A percentile compares a stretch with the other conserved stretches of the same genome.
phyloP scores from a whole-genome alignment of 2,329 filamentous ascomycete species.

The Fusarium transvaalense region DNA sequence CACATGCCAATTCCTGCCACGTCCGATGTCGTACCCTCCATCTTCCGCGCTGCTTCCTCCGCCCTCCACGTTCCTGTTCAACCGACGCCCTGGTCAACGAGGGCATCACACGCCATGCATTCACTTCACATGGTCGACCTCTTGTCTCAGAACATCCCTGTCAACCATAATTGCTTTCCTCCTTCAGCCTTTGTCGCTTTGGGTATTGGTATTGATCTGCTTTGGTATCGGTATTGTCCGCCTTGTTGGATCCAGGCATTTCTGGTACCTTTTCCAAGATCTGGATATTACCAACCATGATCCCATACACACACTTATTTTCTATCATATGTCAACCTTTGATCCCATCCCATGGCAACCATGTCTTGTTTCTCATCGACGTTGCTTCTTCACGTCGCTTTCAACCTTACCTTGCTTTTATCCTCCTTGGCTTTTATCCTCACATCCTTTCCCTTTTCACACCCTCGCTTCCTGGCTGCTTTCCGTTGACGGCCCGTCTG shows the following conservation, averaged over 20 bases:
- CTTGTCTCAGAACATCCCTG: constrained; percentile 38
- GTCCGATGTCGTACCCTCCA: constrained; percentile 43
- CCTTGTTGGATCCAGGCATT: constrained; percentile 35
- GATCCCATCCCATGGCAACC: constrained; percentile 33
- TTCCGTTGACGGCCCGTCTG: constrained; percentile 46
- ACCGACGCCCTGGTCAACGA: constrained; percentile 38
- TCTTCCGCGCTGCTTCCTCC: constrained; percentile 27
- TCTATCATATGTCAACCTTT: constrained; percentile 39
- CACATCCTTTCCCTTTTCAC: constrained; percentile 39
- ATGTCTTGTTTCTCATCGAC: constrained; percentile 46
- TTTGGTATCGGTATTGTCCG: constrained; percentile 21
- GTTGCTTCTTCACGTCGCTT: constrained; percentile 45
- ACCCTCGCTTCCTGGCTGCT: constrained; percentile 38
- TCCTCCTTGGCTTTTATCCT: constrained; percentile 33
- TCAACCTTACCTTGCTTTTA: constrained; percentile 38
- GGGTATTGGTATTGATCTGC: constrained; percentile 8
- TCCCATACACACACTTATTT: constrained; percentile 8
- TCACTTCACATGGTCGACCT: constrained; percentile 35
- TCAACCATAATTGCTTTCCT: constrained; percentile 21
- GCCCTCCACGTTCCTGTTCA: constrained; percentile 41
- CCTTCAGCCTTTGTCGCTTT: constrained; percentile 35
- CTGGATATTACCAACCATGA: constrained; percentile 19
- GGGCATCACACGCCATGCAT: constrained; percentile 40
- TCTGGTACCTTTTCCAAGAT: constrained; percentile 38
- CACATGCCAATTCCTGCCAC: constrained; percentile 43